phyloP scores from a whole-genome alignment of 345 rosid species.

The Acer campestre region DNA sequence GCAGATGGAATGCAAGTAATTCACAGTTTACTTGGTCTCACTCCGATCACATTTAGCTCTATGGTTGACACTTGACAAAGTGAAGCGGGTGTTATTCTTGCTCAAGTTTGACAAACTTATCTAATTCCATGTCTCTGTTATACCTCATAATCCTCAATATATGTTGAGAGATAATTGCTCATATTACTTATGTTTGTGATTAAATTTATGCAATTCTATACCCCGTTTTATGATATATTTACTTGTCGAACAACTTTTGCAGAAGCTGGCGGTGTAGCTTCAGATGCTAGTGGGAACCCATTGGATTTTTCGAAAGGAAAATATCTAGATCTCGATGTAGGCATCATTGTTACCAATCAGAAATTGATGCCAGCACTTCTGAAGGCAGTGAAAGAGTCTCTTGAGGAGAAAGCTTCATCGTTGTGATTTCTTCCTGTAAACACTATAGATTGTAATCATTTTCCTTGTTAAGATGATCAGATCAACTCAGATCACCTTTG shows the following conservation, averaged over 20 bases:
- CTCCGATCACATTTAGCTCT: neutral
- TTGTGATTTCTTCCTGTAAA: slow-evolving; percentile 38
- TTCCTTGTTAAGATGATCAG: neutral
- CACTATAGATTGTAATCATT: neutral
- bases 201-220: neutral
- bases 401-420: slow-evolving; percentile 64
- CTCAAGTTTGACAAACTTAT: neutral
- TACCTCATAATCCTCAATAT: neutral
- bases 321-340: slow-evolving; percentile 66
- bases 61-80: neutral
- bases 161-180: neutral
- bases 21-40: neutral
- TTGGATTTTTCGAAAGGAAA: slow-evolving; percentile 85
- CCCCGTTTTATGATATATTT: neutral
- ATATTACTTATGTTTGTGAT: neutral
- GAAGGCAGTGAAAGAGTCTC: slow-evolving; percentile 75
- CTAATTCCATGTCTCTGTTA: neutral
- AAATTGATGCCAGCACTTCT: slow-evolving; percentile 80
- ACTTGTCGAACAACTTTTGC: slow-evolving; percentile 32
- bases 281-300: slow-evolving; percentile 74
- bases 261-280: slow-evolving; percentile 88
- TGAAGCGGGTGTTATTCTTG: neutral
- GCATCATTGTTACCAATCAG: slow-evolving; percentile 78
- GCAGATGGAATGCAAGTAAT: neutral
- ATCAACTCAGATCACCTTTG: no score